Conservation (phyloP, 257 asterid species). For the Gentiana straminea region DNA sequence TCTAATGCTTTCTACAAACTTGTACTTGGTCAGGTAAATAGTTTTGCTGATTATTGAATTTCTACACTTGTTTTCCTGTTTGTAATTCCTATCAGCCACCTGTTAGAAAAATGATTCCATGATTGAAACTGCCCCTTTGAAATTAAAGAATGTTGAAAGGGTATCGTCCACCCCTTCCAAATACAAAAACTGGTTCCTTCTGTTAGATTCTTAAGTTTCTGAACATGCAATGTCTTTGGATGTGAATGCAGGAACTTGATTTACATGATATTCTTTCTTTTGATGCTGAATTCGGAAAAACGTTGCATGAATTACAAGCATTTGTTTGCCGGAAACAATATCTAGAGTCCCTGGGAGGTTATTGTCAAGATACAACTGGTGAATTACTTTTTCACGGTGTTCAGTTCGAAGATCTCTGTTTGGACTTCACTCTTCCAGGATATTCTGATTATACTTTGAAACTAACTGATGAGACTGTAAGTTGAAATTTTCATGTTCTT, state of each 20-base stretch:
- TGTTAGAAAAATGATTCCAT: neutral
- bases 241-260: constrained; percentile 68
- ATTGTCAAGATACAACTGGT: constrained; percentile 19
- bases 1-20: constrained; percentile 83
- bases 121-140: no score
- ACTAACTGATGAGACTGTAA: constrained; percentile 59
- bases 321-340: constrained; percentile 62
- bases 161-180: no score
- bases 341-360: constrained; percentile 52
- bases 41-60: neutral
- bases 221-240: neutral
- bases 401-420: constrained; percentile 74
- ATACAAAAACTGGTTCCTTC: neutral
- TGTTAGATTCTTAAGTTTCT: neutral
- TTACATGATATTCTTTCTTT: constrained; percentile 74
- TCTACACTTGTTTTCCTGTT: no score
- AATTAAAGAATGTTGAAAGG: no score
- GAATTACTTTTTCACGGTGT: constrained; percentile 67
- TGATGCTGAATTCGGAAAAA: constrained; percentile 70
- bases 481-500: neutral
- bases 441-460: constrained; percentile 75
- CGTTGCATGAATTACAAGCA: constrained; percentile 87
- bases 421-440: constrained; percentile 96
- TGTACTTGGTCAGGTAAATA: constrained; percentile 71
- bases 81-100: neutral